Evolutionary conservation across 768 basidiomycete species (phyloP), one percentile per base, ranked within the genome.

Genomic region (Leccinum ochraceum): DNA sequence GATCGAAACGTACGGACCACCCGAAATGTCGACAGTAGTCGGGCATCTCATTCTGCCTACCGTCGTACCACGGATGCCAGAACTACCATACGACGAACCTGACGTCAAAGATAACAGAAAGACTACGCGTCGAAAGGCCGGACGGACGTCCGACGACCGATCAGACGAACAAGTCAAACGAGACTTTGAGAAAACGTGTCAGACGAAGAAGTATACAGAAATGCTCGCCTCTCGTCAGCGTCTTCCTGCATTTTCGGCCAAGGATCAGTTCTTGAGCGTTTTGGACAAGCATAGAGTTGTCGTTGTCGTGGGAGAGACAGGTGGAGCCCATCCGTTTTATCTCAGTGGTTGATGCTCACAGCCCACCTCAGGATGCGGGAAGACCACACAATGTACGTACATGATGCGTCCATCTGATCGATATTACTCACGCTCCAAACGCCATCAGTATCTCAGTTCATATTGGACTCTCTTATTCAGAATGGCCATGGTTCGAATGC

Each of bases 261-360:
- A 82, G 67, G 80, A 84, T 22, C 76, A 81, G 14, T 92, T 97
- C 64, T 74, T 94, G 52, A 58, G 76, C 14, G 69, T 79, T 22
- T 75, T 97, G 9, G 78, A 83, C 39, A 74, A 69, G 10, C 85
- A 84, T 65, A 79, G 87, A 53, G 90, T 89, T 3, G 82, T 95
- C 1, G 83, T 98, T 0, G 88, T 97, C 0, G 90, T 95, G 5
- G 95, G 95, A 49, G 95, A 96, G 75, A 94, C 92, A 54, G 92
- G 90, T 90, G 37, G 64, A 77, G 54, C 10, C 17, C 16, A 48
- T 28, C 54, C 44, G 50, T 49, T 54, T 13, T 44, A 6, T 20
- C 6, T 22, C 16, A 16, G 20, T 22, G 24, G 2, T 22, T 37
- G 3, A 56, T 32, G 30, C 55, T 71, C 20, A 68, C 34, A 26